Conservation (phyloP, 2,329 filamentous ascomycete genomes). For the Remersonia thermophila region DNA sequence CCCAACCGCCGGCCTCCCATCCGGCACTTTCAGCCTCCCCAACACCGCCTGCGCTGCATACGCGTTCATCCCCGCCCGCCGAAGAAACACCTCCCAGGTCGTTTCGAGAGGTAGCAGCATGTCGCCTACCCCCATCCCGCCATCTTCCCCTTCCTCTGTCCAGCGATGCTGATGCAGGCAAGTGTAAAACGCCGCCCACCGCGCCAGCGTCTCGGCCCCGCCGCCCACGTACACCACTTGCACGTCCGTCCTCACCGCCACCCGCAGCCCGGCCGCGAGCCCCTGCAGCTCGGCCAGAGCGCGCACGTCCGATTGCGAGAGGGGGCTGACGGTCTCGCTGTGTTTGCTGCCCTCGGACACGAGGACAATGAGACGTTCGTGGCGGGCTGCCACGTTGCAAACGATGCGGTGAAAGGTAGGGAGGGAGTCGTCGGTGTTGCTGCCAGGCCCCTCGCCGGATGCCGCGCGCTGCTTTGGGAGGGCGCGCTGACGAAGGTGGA, state of each 20-base stretch:
- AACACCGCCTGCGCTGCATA: slow-evolving; percentile 59
- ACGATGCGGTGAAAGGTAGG: slow-evolving; percentile 44
- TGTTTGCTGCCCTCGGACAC: slow-evolving; percentile 41
- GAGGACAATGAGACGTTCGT: slow-evolving; percentile 56
- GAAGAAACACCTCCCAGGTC: slow-evolving; percentile 54
- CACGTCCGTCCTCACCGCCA: slow-evolving; percentile 20
- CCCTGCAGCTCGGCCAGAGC: slow-evolving; percentile 38
- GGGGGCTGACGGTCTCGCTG: slow-evolving; percentile 29
- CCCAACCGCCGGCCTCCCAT: slow-evolving; percentile 11
- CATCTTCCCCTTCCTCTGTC: too few relatives aligned
- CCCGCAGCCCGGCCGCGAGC: slow-evolving; percentile 32
- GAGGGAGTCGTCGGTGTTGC: slow-evolving; percentile 22
- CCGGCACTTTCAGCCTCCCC: slow-evolving; percentile 29
- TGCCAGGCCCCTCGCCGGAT: background rate
- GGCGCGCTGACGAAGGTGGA: slow-evolving; percentile 59
- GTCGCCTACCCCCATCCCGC: slow-evolving; percentile 16
- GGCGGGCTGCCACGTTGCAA: slow-evolving; percentile 39
- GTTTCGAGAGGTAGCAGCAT: slow-evolving; percentile 45
- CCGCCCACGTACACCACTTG: slow-evolving; percentile 38
- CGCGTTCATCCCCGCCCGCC: slow-evolving; percentile 54
- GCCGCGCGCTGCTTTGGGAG: slow-evolving; percentile 42
- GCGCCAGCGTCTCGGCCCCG: slow-evolving; percentile 34
- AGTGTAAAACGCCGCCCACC: slow-evolving; percentile 43
- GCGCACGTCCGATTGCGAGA: slow-evolving; percentile 29
- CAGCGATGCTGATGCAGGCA: slow-evolving; percentile 30